Percentiles rank a stretch among this genome's conserved stretches.
phyloP scores from a whole-genome alignment of 1,284 basidiomycete species.

The Trichosporon faecale region DNA sequence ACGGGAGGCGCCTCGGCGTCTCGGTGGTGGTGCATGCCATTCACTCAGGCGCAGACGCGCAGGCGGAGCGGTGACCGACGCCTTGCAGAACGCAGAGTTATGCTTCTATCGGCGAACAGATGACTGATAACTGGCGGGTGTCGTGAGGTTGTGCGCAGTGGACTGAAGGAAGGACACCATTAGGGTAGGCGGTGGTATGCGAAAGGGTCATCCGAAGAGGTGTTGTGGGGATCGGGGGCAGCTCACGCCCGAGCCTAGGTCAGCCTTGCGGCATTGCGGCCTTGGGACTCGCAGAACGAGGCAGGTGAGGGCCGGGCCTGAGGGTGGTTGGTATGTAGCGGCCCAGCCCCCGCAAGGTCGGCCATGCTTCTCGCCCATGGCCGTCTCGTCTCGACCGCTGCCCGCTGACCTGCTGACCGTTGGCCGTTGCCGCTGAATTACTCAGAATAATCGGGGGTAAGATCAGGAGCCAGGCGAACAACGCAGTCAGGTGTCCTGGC shows the following conservation, averaged over 20 bases:
- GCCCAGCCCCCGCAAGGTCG: background rate
- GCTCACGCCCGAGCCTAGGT: background rate
- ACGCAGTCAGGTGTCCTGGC: background rate
- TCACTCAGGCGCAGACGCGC: background rate
- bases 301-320: background rate
- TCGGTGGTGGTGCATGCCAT: background rate
- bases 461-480: background rate
- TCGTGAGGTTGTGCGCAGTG: background rate
- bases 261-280: background rate
- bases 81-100: background rate
- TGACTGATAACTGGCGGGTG: background rate
- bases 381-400: too few relatives aligned
- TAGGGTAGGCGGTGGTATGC: background rate
- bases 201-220: background rate
- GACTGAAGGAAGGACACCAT: background rate
- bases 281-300: background rate
- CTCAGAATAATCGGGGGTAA: background rate
- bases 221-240: slow-evolving; percentile 2
- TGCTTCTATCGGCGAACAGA: background rate
- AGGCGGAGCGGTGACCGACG: background rate
- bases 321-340: background rate
- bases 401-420: background rate
- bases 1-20: background rate
- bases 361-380: background rate
- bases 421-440: background rate